Base-by-base conservation (phyloP, 768 basidiomycete species). In the Psilocybe sp. region DNA sequence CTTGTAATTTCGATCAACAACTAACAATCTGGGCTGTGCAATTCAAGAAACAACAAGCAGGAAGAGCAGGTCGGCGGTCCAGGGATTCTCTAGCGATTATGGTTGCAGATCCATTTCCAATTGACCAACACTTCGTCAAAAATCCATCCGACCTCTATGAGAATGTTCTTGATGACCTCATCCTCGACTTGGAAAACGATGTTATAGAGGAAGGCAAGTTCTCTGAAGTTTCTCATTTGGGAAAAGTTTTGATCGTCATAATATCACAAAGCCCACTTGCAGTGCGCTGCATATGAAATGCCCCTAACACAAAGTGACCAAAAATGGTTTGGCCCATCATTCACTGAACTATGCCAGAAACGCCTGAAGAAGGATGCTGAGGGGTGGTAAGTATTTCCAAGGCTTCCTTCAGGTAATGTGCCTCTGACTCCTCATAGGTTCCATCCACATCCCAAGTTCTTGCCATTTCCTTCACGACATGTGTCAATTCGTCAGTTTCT, bases 201-300 rank as follows among this genome's bases (percentile, higher is more conserved):
- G 70, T 89, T 19, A 73, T 94, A 18, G 69, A 92, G 1, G 93
- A 94, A 72, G 75, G 78, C 71, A 33, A 16, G 34, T 36, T 20
- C 32, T 50, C 16, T n/a, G 28, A 41, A 13, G 13, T 23, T 14
- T 31, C 7, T n/a, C 37, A 19, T 10, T 28, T 8, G 12, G 7
- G 15, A 20, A 18, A 5, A 16, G 7, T 35, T 44, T 38, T 31
- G 45, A 12, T 43, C 9, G 35, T 12, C 20, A 23, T 51, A 52
- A 20, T n/a, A 10, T 45, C n/a, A 19, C 47, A 10, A 45, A 78
- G 86, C 82, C 5, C 92, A 94, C 61, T 64, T 95, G 11, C 93
- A 95, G 62, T 96, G 92, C 56, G 93, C 92, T 14, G 89, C 81
- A 0, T 74, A 85, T 47, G 93, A 95, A 66, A 87, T 96, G 80